A percentile compares a stretch with the other conserved stretches of the same genome.
phyloP scores from a whole-genome alignment of 495 filamentous ascomycete genomes.

The Podospora australis region DNA sequence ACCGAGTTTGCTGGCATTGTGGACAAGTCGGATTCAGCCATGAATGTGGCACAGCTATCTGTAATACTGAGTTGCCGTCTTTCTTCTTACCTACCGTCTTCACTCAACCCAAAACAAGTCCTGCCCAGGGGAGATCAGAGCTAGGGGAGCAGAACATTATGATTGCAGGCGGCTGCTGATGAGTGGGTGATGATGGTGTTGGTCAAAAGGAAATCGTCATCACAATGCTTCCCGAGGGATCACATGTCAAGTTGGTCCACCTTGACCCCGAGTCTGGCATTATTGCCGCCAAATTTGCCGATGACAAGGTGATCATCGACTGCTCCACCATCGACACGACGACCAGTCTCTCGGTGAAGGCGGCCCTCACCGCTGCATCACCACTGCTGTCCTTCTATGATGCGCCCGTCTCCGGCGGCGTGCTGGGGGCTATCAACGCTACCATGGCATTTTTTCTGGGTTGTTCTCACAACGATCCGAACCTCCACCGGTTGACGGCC shows the following conservation, averaged over 20 bases:
- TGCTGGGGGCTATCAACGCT: conserved; percentile 38
- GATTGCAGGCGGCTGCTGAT: no score
- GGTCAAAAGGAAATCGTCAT: conserved; percentile 26
- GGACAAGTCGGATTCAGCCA: conserved; percentile 6
- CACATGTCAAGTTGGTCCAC: conserved; percentile 34
- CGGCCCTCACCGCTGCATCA: conserved; percentile 14
- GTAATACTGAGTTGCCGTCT: no score
- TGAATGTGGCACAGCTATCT: conserved; percentile 11
- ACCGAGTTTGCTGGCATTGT: conserved; percentile 18
- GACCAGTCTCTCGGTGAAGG: conserved; percentile 20
- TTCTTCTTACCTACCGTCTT: no score
- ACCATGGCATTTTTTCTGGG: conserved; percentile 40
- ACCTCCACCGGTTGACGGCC: conserved; percentile 7
- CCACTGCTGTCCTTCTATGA: conserved; percentile 24
- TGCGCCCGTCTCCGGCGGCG: conserved; percentile 25
- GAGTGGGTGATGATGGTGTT: no score
- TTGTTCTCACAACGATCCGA: conserved; percentile 7
- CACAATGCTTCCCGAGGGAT: conserved; percentile 34
- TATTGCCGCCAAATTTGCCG: conserved; percentile 11
- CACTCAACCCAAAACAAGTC: no score
- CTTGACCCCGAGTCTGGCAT: conserved; percentile 27
- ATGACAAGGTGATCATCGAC: conserved; percentile 31
- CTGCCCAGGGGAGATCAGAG: no score
- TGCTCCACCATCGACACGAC: conserved; percentile 37
- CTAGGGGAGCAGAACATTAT: no score